Percentiles rank a stretch among this genome's conserved stretches.
Conservation (phyloP, 2,329 filamentous ascomycete species). For the Neofusicoccum sp. region DNA sequence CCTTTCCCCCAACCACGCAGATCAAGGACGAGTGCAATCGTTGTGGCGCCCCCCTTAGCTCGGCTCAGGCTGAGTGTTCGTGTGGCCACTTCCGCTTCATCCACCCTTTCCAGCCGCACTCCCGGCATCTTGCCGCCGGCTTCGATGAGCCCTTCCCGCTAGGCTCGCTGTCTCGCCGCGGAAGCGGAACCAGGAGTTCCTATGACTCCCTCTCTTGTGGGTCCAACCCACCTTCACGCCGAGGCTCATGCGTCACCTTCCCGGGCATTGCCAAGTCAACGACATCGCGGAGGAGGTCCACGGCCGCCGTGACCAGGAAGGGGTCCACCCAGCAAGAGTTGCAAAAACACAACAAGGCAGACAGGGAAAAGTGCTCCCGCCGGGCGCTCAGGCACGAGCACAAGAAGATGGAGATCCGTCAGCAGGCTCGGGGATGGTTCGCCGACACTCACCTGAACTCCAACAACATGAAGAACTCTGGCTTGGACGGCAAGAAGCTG, state of each 20-base stretch:
- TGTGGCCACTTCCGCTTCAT: slow-evolving; percentile 14
- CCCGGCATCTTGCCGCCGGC: slow-evolving; percentile 7
- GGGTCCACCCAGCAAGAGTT: slow-evolving; percentile 2
- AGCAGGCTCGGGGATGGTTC: not conserved
- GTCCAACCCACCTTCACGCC: slow-evolving; percentile 18
- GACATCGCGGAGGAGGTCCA: not conserved
- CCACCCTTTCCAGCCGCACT: slow-evolving; percentile 14
- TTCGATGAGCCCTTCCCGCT: slow-evolving; percentile 8
- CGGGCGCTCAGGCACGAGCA: not conserved
- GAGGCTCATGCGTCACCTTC: slow-evolving; percentile 7
- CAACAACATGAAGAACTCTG: slow-evolving; percentile 20
- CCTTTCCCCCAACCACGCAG: not conserved
- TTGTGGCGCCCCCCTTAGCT: slow-evolving; percentile 17
- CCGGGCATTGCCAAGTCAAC: not conserved
- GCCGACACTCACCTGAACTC: slow-evolving; percentile 6
- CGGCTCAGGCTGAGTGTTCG: slow-evolving; percentile 14
- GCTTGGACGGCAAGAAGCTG: slow-evolving; percentile 19
- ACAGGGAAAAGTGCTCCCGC: slow-evolving; percentile 14
- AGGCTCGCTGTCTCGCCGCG: slow-evolving; percentile 17
- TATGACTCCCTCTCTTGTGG: slow-evolving; percentile 6
- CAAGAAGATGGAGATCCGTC: slow-evolving; percentile 20
- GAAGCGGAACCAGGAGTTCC: slow-evolving; percentile 11
- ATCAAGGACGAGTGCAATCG: slow-evolving; percentile 17
- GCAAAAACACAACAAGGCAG: slow-evolving; percentile 11
- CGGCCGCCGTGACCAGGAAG: not conserved